A percentile compares a stretch with the other conserved stretches of the same genome.
Conservation (phyloP, 2,329 filamentous ascomycete genomes). For the Stenocarpella maydis region DNA sequence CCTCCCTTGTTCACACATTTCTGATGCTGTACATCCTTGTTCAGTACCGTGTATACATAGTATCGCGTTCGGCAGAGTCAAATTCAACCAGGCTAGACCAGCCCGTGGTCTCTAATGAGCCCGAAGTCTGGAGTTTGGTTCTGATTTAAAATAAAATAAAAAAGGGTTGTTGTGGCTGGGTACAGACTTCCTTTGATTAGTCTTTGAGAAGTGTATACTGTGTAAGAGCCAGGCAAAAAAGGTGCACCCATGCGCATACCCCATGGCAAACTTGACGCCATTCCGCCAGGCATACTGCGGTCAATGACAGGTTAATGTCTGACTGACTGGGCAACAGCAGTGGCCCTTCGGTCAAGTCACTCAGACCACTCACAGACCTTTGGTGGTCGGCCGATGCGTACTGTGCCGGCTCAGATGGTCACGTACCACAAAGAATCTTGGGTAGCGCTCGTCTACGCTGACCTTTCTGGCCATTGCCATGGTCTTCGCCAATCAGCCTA, state of each 20-base stretch:
- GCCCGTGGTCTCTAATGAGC: conserved; percentile 3
- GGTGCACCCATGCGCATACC: neutral
- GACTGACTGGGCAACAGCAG: conserved; percentile 16
- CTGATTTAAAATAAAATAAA: conserved; percentile 29
- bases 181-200: conserved; percentile 23
- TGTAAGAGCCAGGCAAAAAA: neutral
- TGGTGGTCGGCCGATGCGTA: neutral
- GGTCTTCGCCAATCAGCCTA: conserved; percentile 20
- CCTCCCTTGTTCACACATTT: conserved; percentile 16
- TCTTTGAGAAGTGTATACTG: neutral
- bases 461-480: conserved; percentile 18
- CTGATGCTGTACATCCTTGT: conserved; percentile 25
- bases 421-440: conserved; percentile 23
- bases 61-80: conserved; percentile 22
- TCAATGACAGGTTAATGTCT: conserved; percentile 25
- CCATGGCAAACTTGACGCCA: conserved; percentile 12
- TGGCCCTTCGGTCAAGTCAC: conserved; percentile 8
- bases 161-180: conserved; percentile 13
- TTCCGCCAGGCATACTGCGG: neutral
- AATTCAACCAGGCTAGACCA: conserved; percentile 16
- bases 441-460: conserved; percentile 24
- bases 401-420: conserved; percentile 6
- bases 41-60: conserved; percentile 16
- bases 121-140: conserved; percentile 5
- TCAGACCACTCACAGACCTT: neutral